These are phyloP conservation scores for Chrysanthemum lavandulifolium DNA, from an alignment of 129 eudicot species.

Conservation along the genomic window DNA sequence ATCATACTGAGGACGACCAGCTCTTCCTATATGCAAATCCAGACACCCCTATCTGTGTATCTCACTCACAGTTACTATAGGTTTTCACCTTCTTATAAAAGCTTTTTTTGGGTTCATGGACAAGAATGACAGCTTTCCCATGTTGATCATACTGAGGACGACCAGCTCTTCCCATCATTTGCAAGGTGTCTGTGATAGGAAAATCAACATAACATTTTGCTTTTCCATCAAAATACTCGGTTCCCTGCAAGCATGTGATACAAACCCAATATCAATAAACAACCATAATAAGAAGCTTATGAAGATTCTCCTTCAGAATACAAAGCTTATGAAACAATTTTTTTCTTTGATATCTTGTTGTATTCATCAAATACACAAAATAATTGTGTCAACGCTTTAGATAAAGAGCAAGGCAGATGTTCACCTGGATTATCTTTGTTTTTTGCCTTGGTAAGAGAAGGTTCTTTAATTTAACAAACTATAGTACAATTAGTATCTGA, in stretches of 20 bases:
- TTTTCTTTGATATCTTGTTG: constrained; percentile 10
- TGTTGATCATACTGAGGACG: constrained; percentile 95
- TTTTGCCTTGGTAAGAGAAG: not conserved
- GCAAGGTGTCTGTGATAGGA: constrained; percentile 93
- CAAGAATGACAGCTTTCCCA: constrained; percentile 96
- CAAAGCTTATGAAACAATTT: not conserved
- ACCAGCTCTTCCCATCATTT: constrained; percentile 99
- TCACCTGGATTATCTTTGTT: not conserved
- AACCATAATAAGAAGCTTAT: constrained; percentile 17
- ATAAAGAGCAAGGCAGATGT: constrained; percentile 7
- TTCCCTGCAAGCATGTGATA: constrained; percentile 55
- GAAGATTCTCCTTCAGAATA: not conserved
- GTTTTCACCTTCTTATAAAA: constrained; percentile 80
- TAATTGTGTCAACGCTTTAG: constrained; percentile 25
- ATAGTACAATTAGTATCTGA: too few species aligned
- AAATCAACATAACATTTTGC: constrained; percentile 86
- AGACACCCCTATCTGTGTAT: too few species aligned
- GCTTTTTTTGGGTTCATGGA: constrained; percentile 95
- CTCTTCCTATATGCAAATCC: too few species aligned
- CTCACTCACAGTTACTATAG: not conserved
- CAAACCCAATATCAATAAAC: constrained; percentile 15
- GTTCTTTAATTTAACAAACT: not conserved
- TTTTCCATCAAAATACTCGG: constrained; percentile 87
- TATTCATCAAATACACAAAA: constrained; percentile 35
- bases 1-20: too few species aligned